These are phyloP conservation scores for Fistulifera solaris DNA, from an alignment of 108 stramenopile genomes.

Conservation along the genomic window DNA sequence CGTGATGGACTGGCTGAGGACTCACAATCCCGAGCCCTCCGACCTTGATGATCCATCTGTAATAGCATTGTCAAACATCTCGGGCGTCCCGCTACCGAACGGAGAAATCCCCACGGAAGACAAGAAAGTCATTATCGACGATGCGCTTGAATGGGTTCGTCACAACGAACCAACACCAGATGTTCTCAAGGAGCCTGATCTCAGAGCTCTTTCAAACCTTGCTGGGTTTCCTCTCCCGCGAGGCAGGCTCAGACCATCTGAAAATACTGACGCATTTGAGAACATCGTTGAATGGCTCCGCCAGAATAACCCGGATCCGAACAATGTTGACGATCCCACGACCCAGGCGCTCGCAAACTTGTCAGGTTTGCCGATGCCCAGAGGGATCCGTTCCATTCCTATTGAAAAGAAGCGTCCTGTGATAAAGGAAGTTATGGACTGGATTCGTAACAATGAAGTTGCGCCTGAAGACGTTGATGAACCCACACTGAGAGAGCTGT, in stretches of 20 bases:
- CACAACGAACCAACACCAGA: slow-evolving; percentile 3
- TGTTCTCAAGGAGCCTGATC: not conserved
- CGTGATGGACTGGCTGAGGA: slow-evolving; percentile 24
- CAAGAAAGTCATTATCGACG: slow-evolving; percentile 5
- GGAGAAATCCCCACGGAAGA: not conserved
- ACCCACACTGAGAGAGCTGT: slow-evolving; percentile 1
- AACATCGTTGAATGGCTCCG: slow-evolving; percentile 5
- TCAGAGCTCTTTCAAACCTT: slow-evolving; percentile 6
- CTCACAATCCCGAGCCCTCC: slow-evolving; percentile 1
- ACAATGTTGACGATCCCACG: slow-evolving; percentile 5
- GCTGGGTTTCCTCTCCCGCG: slow-evolving; percentile 1
- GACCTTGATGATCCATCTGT: slow-evolving; percentile 5
- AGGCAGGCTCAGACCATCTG: not conserved
- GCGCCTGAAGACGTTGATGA: slow-evolving; percentile 1
- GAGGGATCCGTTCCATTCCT: slow-evolving; percentile 1
- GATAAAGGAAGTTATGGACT: slow-evolving; percentile 10
- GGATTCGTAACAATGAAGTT: slow-evolving; percentile 12
- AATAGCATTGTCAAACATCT: slow-evolving; percentile 2
- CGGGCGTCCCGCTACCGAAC: not conserved
- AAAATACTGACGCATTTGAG: slow-evolving; percentile 9
- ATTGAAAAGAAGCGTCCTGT: slow-evolving; percentile 5
- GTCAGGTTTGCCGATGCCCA: not conserved
- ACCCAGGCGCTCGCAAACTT: not conserved
- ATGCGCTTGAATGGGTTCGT: slow-evolving; percentile 1
- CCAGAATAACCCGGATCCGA: slow-evolving; percentile 7